Percentiles rank a stretch among this genome's conserved stretches.
Conservation (phyloP, 345 rosid species). For the Trapa incisa region DNA sequence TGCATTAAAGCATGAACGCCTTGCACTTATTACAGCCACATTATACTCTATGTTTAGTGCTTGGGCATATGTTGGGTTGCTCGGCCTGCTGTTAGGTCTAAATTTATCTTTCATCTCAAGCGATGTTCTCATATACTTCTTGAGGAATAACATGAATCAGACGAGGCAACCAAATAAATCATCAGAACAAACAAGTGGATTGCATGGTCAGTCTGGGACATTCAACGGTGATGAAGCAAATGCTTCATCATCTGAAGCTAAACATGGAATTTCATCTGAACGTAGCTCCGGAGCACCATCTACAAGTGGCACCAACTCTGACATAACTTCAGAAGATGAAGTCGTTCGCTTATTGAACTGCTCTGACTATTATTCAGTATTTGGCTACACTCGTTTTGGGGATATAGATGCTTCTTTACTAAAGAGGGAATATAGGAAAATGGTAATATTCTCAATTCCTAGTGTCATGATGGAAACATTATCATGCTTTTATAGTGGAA, state of each 20-base stretch:
- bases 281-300: slow-evolving; percentile 68
- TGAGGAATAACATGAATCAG: slow-evolving; percentile 49
- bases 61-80: slow-evolving; percentile 75
- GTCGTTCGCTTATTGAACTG: slow-evolving; percentile 69
- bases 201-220: slow-evolving; percentile 30
- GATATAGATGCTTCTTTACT: slow-evolving; percentile 54
- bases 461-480: not conserved
- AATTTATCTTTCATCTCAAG: slow-evolving; percentile 87
- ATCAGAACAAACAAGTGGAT: slow-evolving; percentile 34
- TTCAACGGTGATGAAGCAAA: slow-evolving; percentile 32
- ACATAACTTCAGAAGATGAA: slow-evolving; percentile 78
- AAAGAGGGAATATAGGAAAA: slow-evolving; percentile 88
- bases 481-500: not conserved
- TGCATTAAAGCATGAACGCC: slow-evolving; percentile 50
- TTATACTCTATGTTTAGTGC: slow-evolving; percentile 66
- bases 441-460: slow-evolving; percentile 27
- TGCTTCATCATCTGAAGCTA: slow-evolving; percentile 46
- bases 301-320: slow-evolving; percentile 76
- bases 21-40: slow-evolving; percentile 52
- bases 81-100: slow-evolving; percentile 68
- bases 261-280: slow-evolving; percentile 51
- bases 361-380: slow-evolving; percentile 67
- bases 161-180: slow-evolving; percentile 29
- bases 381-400: slow-evolving; percentile 58
- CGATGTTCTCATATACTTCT: slow-evolving; percentile 64